Evolutionary conservation across 805 yeast species (phyloP), one percentile per base, ranked within the genome.

Genomic region (Starmerella roubikii): DNA sequence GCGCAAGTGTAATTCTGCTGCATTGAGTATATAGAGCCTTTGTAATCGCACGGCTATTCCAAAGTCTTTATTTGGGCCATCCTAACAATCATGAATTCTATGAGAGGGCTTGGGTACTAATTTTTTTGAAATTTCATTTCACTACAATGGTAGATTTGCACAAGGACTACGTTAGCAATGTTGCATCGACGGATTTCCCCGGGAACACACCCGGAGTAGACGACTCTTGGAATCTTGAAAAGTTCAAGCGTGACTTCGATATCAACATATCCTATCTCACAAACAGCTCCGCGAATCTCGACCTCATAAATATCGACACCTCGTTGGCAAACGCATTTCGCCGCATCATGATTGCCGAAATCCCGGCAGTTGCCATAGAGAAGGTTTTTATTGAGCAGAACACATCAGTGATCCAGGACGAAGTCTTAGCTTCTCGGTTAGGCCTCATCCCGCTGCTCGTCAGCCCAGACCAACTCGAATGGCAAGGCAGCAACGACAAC

Each of bases 381-480:
- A 74, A 82, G 46, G 84, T 91, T 15, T 85, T 78, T 57, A 71
- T 91, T 43, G 80, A 80, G 65, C 88, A 84, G 68, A 91, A 91
- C 61, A 91, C 98, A 1, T 83, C 95, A 1, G 95, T 91, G 35
- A 83, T 91, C 47, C 96, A 86, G 60, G 98, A 91, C 59, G 98
- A 91, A 64, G 95, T 91, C 16, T 70, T 91, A 48, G 88, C 98
- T 4, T 95, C 84, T 57, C 76, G 98, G 66, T 76, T 91, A 46
- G 98, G 98, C 35, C 68, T 91, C 48, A 69, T 88, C 35, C 98
- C 98, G 25, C 67, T 91, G 51, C 79, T 78, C 49, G 80, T 84
- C 33, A 93, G 84, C 58, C 97, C 98, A 12, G 98, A 91, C 62
- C 59, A 68, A 56, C 65, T 91, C 48, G 70, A 74, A 11, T 88